Conservation (phyloP, 495 filamentous ascomycete genomes). For the Trichoderma asperelloides region DNA sequence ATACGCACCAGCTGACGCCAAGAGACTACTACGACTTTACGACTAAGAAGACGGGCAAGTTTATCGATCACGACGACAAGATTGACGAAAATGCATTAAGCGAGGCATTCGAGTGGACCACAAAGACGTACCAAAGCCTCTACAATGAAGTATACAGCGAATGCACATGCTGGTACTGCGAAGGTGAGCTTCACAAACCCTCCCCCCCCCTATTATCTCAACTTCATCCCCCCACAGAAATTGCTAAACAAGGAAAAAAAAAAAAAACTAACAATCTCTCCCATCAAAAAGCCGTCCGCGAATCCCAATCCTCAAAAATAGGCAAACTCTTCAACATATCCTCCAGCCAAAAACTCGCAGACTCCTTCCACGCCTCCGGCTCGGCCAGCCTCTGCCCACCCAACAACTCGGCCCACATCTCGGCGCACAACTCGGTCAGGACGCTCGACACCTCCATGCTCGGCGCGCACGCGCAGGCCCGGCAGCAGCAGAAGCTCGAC, state of each 20-base stretch:
- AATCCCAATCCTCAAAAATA: constrained; percentile 43
- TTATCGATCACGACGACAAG: constrained; percentile 84
- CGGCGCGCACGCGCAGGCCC: constrained; percentile 34
- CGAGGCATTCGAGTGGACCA: constrained; percentile 65
- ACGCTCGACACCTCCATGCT: constrained; percentile 23
- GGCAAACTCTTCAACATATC: constrained; percentile 31
- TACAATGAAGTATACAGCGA: constrained; percentile 63
- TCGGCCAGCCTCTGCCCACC: constrained; percentile 45
- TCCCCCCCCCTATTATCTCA: not conserved
- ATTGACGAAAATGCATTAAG: constrained; percentile 56
- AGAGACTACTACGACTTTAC: constrained; percentile 52
- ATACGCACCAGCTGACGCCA: constrained; percentile 60
- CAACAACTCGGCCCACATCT: constrained; percentile 60
- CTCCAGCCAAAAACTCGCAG: constrained; percentile 41
- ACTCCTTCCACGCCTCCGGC: constrained; percentile 46
- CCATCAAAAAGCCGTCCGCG: constrained; percentile 56
- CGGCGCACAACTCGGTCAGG: constrained; percentile 51
- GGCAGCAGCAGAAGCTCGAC: constrained; percentile 46
- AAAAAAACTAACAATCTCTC: not conserved
- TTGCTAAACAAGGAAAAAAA: not conserved
- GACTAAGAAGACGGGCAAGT: constrained; percentile 29
- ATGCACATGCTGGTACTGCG: constrained; percentile 90
- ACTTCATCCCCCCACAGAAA: constrained; percentile 5
- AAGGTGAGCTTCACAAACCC: constrained; percentile 28
- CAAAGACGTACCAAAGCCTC: constrained; percentile 54